Evolutionary conservation across 148 eudicot genomes (phyloP), one percentile per base, ranked within the genome.

Genomic region (Fallopia convolvulus): DNA sequence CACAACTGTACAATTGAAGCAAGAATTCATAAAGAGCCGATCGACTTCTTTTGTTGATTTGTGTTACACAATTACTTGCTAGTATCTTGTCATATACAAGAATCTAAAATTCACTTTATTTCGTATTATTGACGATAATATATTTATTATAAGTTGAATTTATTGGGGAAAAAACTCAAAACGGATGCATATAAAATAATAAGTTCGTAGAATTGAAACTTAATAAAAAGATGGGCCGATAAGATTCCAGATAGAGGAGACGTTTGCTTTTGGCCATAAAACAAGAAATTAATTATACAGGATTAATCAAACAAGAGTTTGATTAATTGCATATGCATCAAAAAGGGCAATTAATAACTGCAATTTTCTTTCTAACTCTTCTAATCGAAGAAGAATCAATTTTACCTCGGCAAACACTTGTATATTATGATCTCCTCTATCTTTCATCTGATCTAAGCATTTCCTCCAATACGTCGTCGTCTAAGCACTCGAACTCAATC

Each of bases 401-500:
- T 58, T 58, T 20, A 58, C 65, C 65, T 21, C 65, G 32, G 33
- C 32, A 32, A 65, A 65, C 70, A 65, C n/a, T 65, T 26, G 61
- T 55, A 55, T 20, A n/a, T 58, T 36, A 36, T 6, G 2, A 7
- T 21, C 0, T 8, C 36, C 15, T 26, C 40, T 65, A 68, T 68
- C 39, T 68, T 33, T 74, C 76, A 48, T 52, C 76, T 13, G 76
- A 47, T 74, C 58, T 74, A 47, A 74, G 76, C 76, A 74, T 74
- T 14, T 74, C 76, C 58, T 74, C 76, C 76, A 74, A 44, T 4
- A 74, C 76, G 39, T 48, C 58, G 55, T 74, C 76, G 58, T 74
- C 76, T 33, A 74, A 74, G 76, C 76, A 74, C 44, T 74, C 76
- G 0, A 74, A 74, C 76, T 74, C 76, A 74, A 74, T 74, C 76